A percentile compares a stretch with the other conserved stretches of the same genome.
Evolutionary conservation across 2,329 filamentous ascomycete genomes (phyloP).

Genomic region (Alternaria panax): DNA sequence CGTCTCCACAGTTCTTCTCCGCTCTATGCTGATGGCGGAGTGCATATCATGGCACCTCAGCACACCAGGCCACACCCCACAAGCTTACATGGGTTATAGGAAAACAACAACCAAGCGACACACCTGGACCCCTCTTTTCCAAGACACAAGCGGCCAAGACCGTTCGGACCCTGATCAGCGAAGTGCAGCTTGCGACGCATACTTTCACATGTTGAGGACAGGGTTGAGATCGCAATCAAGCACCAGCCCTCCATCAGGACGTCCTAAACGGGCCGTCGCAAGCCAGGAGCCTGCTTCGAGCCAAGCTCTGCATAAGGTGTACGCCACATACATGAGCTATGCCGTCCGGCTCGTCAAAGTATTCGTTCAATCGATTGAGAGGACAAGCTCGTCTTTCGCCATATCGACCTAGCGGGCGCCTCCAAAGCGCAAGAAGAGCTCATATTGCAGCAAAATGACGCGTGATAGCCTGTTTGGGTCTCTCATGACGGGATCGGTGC

Average conservation of each 20-base stretch:
- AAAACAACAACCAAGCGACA: slow-evolving; percentile 10
- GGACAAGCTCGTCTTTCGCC: slow-evolving; percentile 1
- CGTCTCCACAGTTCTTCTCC: slow-evolving; percentile 16
- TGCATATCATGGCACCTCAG: slow-evolving; percentile 17
- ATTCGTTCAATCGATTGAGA: slow-evolving; percentile 8
- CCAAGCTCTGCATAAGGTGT: slow-evolving; percentile 10
- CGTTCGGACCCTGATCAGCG: slow-evolving; percentile 27
- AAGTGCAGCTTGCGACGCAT: slow-evolving; percentile 10
- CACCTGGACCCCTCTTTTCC: slow-evolving; percentile 23
- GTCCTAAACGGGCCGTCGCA: slow-evolving; percentile 12
- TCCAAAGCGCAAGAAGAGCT: slow-evolving; percentile 2
- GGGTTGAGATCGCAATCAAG: slow-evolving; percentile 12
- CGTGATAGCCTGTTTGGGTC: slow-evolving; percentile 1
- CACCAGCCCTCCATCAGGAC: slow-evolving; percentile 18
- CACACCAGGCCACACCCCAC: slow-evolving; percentile 9
- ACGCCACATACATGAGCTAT: slow-evolving; percentile 18
- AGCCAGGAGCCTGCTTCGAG: slow-evolving; percentile 6
- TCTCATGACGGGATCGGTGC: background rate
- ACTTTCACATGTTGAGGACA: slow-evolving; percentile 25
- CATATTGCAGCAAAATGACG: slow-evolving; percentile 17
- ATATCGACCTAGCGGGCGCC: slow-evolving; percentile 1
- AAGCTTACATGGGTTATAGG: slow-evolving; percentile 1
- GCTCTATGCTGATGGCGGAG: slow-evolving; percentile 14
- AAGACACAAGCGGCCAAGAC: slow-evolving; percentile 15
- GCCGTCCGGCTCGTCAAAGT: slow-evolving; percentile 6